These are phyloP conservation scores for Ganoderma lucidum DNA, from an alignment of 1,284 basidiomycete genomes.

Conservation along the genomic window DNA sequence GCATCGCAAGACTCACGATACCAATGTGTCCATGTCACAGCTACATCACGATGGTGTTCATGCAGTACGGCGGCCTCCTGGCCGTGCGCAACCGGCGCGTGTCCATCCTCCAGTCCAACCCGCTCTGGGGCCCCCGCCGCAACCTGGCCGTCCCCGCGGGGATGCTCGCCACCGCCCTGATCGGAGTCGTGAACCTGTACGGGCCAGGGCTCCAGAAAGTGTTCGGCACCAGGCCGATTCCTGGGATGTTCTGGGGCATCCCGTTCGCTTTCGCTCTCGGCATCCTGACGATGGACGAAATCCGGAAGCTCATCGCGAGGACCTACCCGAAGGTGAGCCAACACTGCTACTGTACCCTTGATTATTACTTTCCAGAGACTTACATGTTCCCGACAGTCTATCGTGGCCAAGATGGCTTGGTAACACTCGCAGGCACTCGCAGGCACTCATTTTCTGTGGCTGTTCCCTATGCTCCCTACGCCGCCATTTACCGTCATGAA, in stretches of 20 bases:
- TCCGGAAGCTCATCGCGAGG: conserved; percentile 49
- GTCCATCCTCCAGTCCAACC: conserved; percentile 30
- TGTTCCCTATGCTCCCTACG: background rate
- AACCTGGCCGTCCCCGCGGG: conserved; percentile 45
- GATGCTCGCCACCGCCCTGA: conserved; percentile 48
- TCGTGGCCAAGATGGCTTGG: conserved; percentile 17
- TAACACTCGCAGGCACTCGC: background rate
- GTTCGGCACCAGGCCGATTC: conserved; percentile 49
- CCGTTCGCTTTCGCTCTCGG: conserved; percentile 50
- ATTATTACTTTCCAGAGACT: background rate
- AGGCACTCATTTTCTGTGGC: background rate
- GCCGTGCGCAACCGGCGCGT: conserved; percentile 26
- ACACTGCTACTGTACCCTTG: background rate
- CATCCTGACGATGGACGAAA: conserved; percentile 48
- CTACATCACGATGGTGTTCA: conserved; percentile 57
- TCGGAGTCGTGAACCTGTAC: conserved; percentile 50
- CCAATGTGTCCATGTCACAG: conserved; percentile 53
- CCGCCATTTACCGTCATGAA: background rate
- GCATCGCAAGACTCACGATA: background rate
- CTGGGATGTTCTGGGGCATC: conserved; percentile 52
- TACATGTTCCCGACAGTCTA: conserved; percentile 6
- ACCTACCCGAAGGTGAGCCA: conserved; percentile 47
- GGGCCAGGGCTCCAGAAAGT: conserved; percentile 50
- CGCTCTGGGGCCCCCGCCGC: conserved; percentile 51
- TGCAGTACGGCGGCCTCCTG: conserved; percentile 63